phyloP scores from a whole-genome alignment of 306 rosid species.

The Trifolium pratense region DNA sequence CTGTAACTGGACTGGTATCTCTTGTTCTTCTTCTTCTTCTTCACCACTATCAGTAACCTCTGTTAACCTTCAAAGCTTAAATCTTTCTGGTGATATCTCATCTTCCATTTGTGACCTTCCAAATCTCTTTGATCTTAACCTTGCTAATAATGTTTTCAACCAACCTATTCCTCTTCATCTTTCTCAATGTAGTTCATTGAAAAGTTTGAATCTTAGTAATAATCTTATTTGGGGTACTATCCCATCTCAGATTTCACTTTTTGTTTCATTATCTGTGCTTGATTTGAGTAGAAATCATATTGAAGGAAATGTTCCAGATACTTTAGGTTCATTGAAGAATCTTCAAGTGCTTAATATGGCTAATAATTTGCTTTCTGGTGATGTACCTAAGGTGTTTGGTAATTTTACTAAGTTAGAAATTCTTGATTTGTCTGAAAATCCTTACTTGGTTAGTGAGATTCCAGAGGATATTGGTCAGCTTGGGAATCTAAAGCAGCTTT shows the following conservation, averaged over 20 bases:
- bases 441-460: slow-evolving; percentile 78
- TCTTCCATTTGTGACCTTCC: slow-evolving; percentile 70
- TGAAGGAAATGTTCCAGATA: slow-evolving; percentile 78
- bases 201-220: slow-evolving; percentile 82
- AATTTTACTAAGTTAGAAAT: slow-evolving; percentile 74
- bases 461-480: slow-evolving; percentile 77
- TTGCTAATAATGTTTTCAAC: slow-evolving; percentile 80
- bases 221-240: slow-evolving; percentile 94
- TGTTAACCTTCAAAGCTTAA: slow-evolving; percentile 67
- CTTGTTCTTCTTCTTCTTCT: slow-evolving; percentile 51
- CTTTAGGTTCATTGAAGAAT: slow-evolving; percentile 63
- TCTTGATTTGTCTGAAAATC: slow-evolving; percentile 85
- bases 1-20: slow-evolving; percentile 89
- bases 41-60: slow-evolving; percentile 60
- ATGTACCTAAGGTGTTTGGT: slow-evolving; percentile 59
- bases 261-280: slow-evolving; percentile 65
- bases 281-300: slow-evolving; percentile 79
- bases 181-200: slow-evolving; percentile 68
- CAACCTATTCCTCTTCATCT: slow-evolving; percentile 97
- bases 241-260: slow-evolving; percentile 86
- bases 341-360: slow-evolving; percentile 73
- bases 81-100: slow-evolving; percentile 90
- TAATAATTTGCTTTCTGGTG: slow-evolving; percentile 81
- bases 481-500: slow-evolving; percentile 62
- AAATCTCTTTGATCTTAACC: slow-evolving; percentile 67